phyloP scores from a whole-genome alignment of 2,329 filamentous ascomycete species.

The Emmonsia crescens region DNA sequence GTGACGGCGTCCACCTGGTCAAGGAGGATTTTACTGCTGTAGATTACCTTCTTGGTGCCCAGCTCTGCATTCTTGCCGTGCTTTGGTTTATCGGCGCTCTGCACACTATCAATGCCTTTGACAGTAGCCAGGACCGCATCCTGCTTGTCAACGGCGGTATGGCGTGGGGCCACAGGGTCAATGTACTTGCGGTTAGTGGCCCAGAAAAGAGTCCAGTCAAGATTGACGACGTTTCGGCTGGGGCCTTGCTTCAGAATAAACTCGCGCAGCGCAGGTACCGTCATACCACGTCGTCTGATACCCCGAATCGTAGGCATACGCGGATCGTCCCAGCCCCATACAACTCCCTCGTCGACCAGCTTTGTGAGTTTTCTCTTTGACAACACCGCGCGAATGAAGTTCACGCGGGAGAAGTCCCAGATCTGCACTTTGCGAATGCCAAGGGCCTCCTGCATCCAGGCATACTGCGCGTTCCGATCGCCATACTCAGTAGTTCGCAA shows the following conservation, averaged over 20 bases:
- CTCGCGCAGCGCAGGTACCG: conserved; percentile 22
- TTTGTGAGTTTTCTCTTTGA: conserved; percentile 44
- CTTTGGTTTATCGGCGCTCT: conserved; percentile 35
- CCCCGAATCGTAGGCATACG: conserved; percentile 42
- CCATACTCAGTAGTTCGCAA: conserved; percentile 53
- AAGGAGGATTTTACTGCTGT: conserved; percentile 20
- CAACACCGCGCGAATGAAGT: conserved; percentile 41
- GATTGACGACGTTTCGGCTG: conserved; percentile 31
- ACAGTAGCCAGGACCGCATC: conserved; percentile 30
- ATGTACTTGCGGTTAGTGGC: conserved; percentile 61
- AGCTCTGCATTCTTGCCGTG: conserved; percentile 24
- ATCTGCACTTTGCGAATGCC: conserved; percentile 37
- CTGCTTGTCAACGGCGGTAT: conserved; percentile 21
- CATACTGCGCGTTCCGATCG: conserved; percentile 42
- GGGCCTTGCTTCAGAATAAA: conserved; percentile 33
- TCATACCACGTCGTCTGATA: conserved; percentile 33
- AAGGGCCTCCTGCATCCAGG: conserved; percentile 41
- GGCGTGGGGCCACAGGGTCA: conserved; percentile 42
- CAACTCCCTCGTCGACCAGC: conserved; percentile 37
- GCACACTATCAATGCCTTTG: conserved; percentile 42
- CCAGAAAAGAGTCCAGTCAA: conserved; percentile 34
- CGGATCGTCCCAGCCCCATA: conserved; percentile 44
- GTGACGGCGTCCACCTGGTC: conserved; percentile 24
- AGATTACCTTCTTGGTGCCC: conserved; percentile 24
- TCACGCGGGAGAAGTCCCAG: conserved; percentile 44